Conservation (phyloP, 2,329 filamentous ascomycete species). For the Alternaria gaisen region DNA sequence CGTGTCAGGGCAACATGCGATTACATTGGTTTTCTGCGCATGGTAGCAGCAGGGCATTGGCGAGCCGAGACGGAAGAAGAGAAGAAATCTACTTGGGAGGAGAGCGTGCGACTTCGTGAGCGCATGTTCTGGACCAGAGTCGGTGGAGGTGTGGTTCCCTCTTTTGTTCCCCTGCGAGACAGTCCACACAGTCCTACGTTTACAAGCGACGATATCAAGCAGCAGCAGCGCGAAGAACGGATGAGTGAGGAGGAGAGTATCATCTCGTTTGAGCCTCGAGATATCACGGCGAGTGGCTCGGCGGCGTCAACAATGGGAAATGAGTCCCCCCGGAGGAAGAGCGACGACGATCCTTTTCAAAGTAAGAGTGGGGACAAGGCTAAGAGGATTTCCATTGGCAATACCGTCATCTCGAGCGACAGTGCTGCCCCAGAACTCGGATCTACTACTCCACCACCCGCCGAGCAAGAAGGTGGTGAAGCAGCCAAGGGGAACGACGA, state of each 20-base stretch:
- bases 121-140: conserved; percentile 97
- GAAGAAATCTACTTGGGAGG: conserved; percentile 91
- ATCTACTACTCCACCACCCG: too few relatives aligned
- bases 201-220: conserved; percentile 24
- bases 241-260: conserved; percentile 45
- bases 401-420: conserved; percentile 42
- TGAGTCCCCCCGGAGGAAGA: conserved; percentile 23
- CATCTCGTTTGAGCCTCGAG: conserved; percentile 32
- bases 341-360: conserved; percentile 48
- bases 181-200: conserved; percentile 47
- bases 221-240: conserved; percentile 24
- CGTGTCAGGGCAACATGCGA: conserved; percentile 90
- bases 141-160: conserved; percentile 87
- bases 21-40: conserved; percentile 87
- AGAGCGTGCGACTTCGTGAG: conserved; percentile 86
- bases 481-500: neutral
- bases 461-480: conserved; percentile 15
- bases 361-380: conserved; percentile 30
- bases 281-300: conserved; percentile 25
- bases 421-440: neutral
- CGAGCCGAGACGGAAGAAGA: conserved; percentile 82
- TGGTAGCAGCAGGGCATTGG: conserved; percentile 93
- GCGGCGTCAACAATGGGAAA: conserved; percentile 1
- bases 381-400: conserved; percentile 52
- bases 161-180: conserved; percentile 52